These are phyloP conservation scores for Alisma plantagoaquatica DNA, from an alignment of 106 monocot species.

Conservation along the genomic window DNA sequence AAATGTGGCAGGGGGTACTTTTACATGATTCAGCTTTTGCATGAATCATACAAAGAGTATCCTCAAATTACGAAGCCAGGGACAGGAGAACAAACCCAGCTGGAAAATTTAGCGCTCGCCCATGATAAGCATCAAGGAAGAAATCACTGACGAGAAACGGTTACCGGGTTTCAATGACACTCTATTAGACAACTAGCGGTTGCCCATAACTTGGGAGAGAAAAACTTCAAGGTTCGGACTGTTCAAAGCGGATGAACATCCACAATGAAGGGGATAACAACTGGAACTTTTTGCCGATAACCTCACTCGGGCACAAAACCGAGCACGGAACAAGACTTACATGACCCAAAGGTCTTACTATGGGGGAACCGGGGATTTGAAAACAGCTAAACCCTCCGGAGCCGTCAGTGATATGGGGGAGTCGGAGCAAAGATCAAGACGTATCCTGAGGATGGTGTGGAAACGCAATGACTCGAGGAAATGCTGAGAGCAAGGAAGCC, in stretches of 20 bases:
- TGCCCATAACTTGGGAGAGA: not conserved
- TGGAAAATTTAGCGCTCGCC: slow-evolving; percentile 2
- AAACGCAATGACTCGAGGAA: too few relatives aligned
- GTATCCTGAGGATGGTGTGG: too few relatives aligned
- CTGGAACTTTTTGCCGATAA: too few relatives aligned
- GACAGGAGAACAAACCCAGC: not conserved
- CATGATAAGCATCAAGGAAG: slow-evolving; percentile 2
- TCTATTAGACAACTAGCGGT: not conserved
- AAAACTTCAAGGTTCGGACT: too few relatives aligned
- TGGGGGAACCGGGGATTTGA: too few relatives aligned
- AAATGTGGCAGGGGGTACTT: not conserved
- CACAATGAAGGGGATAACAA: not conserved
- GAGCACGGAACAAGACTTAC: too few relatives aligned
- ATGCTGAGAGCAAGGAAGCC: too few relatives aligned
- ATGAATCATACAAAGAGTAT: not conserved
- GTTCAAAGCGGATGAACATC: not conserved
- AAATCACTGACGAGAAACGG: not conserved
- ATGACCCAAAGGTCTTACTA: too few relatives aligned
- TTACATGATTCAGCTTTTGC: slow-evolving; percentile 2
- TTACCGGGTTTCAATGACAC: not conserved
- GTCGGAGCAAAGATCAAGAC: too few relatives aligned
- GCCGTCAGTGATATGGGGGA: too few relatives aligned
- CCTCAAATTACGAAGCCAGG: not conserved
- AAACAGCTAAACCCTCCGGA: too few relatives aligned
- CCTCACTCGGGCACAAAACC: too few relatives aligned